Base-by-base conservation (phyloP, 164 flowering plant genomes). In the Berberis vulgaris region DNA sequence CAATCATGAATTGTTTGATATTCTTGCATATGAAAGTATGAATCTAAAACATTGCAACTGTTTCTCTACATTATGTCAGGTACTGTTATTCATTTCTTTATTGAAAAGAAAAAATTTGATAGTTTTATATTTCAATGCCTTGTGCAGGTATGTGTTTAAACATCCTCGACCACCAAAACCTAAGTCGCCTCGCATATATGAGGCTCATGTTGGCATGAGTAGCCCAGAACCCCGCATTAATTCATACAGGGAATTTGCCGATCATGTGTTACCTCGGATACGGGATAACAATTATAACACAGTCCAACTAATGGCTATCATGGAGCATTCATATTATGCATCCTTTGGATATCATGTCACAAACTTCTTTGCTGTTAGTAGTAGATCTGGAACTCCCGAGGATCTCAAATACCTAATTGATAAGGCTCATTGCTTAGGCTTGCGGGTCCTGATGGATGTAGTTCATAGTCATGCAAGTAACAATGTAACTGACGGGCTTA, bases 151-250 rank as follows among this genome's bases (percentile, higher is more conserved):
- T 78, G 69, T 79, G 54, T 94, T 90, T 71, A 81, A 83, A 71
- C 63, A 81, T 67, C 82, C 96, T 56, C 94, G 88, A 12, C 97
- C 98, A 67, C 85, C 89, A 63, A 94, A 81, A 76, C 89, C 96
- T 41, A 72, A 66, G 49, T 79, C 95, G 26, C 96, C 89, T 45
- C 79, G 98, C 52, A 86, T 94, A 77, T 94, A 94, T 66, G 98
- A 94, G 77, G 97, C 97, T 67, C 97, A 90, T 81, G 95, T 94
- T 49, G 98, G 98, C 70, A 94, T 94, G 98, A 94, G 98, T 71
- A 74, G 91, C 74, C 76, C 84, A 7, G 98, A 94, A 76, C 91
- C 95, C 4, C 75, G 84, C 5, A 62, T 94, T 54, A 87, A 80
- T 74, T 84, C 98, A 65, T 94, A 90, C 60, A 79, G 93, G 70